These are phyloP conservation scores for Scleromitrula shiraiana DNA, from an alignment of 2,329 filamentous ascomycete species.

Conservation along the genomic window DNA sequence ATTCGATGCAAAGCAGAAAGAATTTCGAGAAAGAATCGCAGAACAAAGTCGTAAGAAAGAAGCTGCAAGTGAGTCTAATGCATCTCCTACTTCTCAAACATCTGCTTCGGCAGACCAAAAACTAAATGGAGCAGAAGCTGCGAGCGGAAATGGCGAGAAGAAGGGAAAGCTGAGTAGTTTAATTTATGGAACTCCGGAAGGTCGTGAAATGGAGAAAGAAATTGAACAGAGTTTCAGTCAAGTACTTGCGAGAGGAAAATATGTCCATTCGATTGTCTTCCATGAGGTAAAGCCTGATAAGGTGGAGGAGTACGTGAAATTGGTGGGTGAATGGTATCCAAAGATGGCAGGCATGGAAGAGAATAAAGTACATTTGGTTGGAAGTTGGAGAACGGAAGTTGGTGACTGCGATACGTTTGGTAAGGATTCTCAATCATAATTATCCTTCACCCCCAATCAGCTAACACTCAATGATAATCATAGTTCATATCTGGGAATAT, in stretches of 20 bases:
- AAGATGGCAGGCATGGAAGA: constrained; percentile 74
- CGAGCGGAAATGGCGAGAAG: constrained; percentile 56
- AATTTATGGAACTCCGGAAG: constrained; percentile 96
- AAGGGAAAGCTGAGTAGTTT: constrained; percentile 71
- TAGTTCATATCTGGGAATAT: constrained; percentile 99
- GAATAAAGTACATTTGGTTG: constrained; percentile 93
- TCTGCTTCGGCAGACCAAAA: constrained; percentile 39
- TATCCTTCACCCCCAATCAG: background rate
- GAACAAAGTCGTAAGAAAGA: constrained; percentile 70
- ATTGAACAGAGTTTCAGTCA: constrained; percentile 95
- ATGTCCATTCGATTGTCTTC: constrained; percentile 95
- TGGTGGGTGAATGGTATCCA: constrained; percentile 89
- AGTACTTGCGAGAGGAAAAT: constrained; percentile 90
- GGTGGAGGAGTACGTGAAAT: constrained; percentile 85
- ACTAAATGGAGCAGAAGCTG: constrained; percentile 52
- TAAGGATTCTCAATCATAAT: constrained; percentile 40
- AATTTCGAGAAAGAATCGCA: constrained; percentile 76
- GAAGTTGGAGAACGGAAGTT: constrained; percentile 96
- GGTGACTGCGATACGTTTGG: constrained; percentile 96
- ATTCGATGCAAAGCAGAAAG: constrained; percentile 78
- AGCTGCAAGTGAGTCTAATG: constrained; percentile 62
- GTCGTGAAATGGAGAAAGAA: constrained; percentile 86
- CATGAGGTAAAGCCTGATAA: constrained; percentile 94
- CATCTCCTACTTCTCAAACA: constrained; percentile 25
- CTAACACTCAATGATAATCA: constrained; percentile 11